Evolutionary conservation across 2,329 filamentous ascomycete genomes (phyloP), one percentile per base, ranked within the genome.

Genomic region (Aspergillus neotritici): DNA sequence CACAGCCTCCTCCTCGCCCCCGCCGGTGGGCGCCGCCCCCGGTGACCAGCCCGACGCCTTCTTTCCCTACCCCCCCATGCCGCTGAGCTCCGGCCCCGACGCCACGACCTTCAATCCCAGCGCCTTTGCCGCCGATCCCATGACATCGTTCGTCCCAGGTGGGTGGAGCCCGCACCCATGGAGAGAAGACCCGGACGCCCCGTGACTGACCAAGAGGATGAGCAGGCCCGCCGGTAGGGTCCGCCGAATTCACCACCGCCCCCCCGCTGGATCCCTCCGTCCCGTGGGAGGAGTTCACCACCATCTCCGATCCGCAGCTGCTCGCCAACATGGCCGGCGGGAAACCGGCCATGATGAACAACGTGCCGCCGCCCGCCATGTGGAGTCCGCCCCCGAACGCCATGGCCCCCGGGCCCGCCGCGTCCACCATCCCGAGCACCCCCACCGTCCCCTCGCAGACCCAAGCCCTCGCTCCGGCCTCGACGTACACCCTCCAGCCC

Each of bases 1-100:
- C 9, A 67, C 68, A 8, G 66, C 74, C 6, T 75, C 75, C 3
- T 75, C 76, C 9, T 75, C 76, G 15, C 61, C 66, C n/a, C 59
- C 62, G 5, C 59, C 55, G 5, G 40, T 50, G 25, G 59, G 54
- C 17, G 44, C 58, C 25, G 53, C 56, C 16, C 44, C 58, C 25
- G 52, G 57, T 7, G 65, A 69, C 5, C 60, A 64, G 15, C 49
- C 55, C 7, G 66, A 70, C 37, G 52, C 60, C 2, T 68, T 61
- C 41, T 68, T 64, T 38, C 54, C 58, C 21, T 69, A 68, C 37
- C 56, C 56, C 28, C 49, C 61, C 30, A 60, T 69, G 36, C 51
- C 65, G 9, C 51, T 68, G 43, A 63, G 53, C 39, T 50, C 66
- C 11, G 52, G 49, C 21, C 61, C 54, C 35, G 66, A 69, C 14